Conservation (phyloP, 2,329 filamentous ascomycete species). For the Westerdykella ornata region DNA sequence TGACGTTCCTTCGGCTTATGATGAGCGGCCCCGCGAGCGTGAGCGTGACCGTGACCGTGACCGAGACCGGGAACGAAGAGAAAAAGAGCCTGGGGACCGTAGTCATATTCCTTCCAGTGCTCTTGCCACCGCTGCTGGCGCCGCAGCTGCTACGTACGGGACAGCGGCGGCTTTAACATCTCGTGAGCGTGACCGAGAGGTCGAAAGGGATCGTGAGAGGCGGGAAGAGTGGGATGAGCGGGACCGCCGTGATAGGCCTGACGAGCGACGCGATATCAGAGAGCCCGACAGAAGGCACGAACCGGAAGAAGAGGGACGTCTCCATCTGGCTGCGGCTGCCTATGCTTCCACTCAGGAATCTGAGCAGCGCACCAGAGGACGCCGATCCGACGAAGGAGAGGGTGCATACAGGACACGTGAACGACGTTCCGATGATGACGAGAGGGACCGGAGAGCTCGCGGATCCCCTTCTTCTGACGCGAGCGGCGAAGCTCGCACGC, state of each 20-base stretch:
- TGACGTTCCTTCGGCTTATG: constrained; percentile 18
- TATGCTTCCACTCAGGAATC: constrained; percentile 17
- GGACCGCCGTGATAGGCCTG: constrained; percentile 23
- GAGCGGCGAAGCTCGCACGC: constrained; percentile 30
- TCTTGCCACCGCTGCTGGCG: constrained; percentile 19
- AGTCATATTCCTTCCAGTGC: constrained; percentile 6
- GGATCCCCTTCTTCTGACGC: constrained; percentile 28
- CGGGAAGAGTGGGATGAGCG: constrained; percentile 27
- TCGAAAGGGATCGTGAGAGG: constrained; percentile 38
- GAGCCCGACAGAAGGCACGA: constrained; percentile 3
- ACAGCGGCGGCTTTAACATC: constrained; percentile 27
- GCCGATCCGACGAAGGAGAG: constrained; percentile 11
- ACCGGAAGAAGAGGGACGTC: constrained; percentile 3
- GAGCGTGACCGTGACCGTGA: constrained; percentile 15
- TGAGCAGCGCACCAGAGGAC: constrained; percentile 11
- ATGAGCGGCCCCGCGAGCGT: constrained; percentile 30
- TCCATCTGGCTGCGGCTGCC: constrained; percentile 7
- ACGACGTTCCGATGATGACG: constrained; percentile 31
- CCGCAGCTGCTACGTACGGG: constrained; percentile 25
- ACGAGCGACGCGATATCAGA: constrained; percentile 12
- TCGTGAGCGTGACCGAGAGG: constrained; percentile 26
- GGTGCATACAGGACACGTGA: constrained; percentile 23
- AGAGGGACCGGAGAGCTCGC: constrained; percentile 19
- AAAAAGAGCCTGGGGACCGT: constrained; percentile 10
- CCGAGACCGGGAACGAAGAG: constrained; percentile 11